phyloP scores from a whole-genome alignment of 2,329 filamentous ascomycete species.

The Aspergillus neoniger region DNA sequence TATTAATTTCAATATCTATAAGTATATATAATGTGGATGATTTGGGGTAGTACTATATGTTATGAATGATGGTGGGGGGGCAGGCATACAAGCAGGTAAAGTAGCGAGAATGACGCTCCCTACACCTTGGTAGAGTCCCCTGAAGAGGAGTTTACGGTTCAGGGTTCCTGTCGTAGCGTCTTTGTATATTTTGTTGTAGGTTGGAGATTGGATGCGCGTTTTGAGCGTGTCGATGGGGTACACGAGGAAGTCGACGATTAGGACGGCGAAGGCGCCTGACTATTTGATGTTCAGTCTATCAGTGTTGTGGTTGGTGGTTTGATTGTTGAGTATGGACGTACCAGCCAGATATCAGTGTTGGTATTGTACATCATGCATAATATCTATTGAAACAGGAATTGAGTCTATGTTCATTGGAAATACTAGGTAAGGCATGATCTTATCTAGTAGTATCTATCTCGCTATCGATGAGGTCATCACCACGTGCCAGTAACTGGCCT shows the following conservation, averaged over 20 bases:
- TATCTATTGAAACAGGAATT: neutral
- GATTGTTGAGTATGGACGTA: constrained; percentile 24
- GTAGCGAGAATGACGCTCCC: constrained; percentile 84
- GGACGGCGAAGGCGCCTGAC: constrained; percentile 74
- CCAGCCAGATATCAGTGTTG: constrained; percentile 59
- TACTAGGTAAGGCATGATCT: too few species aligned
- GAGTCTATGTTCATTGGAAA: neutral
- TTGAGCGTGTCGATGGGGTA: constrained; percentile 91
- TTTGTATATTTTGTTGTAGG: constrained; percentile 69
- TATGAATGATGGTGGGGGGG: too few species aligned
- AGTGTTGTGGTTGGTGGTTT: too few species aligned
- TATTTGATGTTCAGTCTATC: too few species aligned
- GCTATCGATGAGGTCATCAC: constrained; percentile 9
- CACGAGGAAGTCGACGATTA: constrained; percentile 80
- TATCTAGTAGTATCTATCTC: neutral
- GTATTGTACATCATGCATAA: constrained; percentile 33
- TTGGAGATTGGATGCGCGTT: constrained; percentile 77
- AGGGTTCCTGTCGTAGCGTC: constrained; percentile 58
- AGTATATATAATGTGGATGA: too few species aligned
- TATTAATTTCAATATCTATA: too few species aligned
- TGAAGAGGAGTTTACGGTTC: constrained; percentile 60
- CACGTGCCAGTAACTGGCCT: neutral
- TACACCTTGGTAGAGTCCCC: constrained; percentile 82
- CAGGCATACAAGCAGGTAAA: constrained; percentile 75
- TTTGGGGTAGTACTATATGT: too few species aligned